Base-by-base conservation (phyloP, 306 rosid species). In the Vigna radiata region DNA sequence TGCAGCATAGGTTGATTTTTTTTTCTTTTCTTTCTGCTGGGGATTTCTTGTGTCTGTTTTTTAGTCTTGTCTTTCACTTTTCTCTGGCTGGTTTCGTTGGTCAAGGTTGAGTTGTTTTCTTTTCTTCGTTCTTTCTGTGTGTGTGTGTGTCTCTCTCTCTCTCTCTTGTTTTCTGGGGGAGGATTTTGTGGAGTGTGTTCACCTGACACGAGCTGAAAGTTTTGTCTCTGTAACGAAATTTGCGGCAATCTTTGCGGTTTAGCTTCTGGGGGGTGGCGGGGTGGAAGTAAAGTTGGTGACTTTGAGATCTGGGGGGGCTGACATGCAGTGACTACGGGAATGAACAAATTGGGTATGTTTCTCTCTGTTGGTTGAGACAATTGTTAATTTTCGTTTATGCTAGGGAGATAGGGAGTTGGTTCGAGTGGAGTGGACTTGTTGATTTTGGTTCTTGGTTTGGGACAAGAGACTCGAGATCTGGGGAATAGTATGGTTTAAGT, bases 221-320 rank as follows among this genome's bases (percentile, higher is more conserved):
- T 74, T 16, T 53, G 5, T 54, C 77, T 79, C 74, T 82, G 23
- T 64, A 69, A 8, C 23, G 68, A 21, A 66, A 39, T 74, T 76
- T 15, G 7, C 8, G 31, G 31, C 37, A 60, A 53, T 75, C 5
- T 67, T 48, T 71, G 60, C 25, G 65, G 6, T 50, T 2, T 60
- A 10, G 17, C 48, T 68, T 68, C 36, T 50, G 69, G 65, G 65
- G 69, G 74, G 36, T 58, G 74, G 9, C 17, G 64, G 73, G 70
- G 36, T 58, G 58, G 75, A 67, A 61, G 79, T 77, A 52, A 81
- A 81, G 19, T 69, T 21, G 61, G 64, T 70, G 49, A n/a, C 72
- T 81, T 37, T 29, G 66, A 75, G 86, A 81, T 86, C 87, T 75
- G 84, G 79, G 43, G 75, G 68, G 41, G 46, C 60, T 80, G 69